Evolutionary conservation across 495 filamentous ascomycete species (phyloP).

Genomic region (Margaritispora aquatica): DNA sequence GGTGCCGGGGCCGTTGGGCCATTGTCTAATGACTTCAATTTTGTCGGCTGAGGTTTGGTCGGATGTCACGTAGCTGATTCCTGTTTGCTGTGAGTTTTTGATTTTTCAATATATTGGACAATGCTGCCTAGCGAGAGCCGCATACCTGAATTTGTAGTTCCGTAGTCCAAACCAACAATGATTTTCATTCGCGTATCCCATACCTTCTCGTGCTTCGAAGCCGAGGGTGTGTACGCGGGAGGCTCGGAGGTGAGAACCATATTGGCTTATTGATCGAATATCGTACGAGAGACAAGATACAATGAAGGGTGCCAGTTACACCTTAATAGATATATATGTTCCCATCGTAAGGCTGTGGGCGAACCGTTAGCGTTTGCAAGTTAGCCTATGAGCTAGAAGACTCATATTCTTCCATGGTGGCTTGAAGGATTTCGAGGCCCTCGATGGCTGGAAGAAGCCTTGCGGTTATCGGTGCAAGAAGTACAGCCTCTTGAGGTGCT

Average conservation of each 20-base stretch:
- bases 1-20: background rate
- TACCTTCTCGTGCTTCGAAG: background rate
- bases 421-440: background rate
- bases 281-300: background rate
- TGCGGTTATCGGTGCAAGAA: background rate
- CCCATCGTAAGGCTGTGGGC: background rate
- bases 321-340: background rate
- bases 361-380: background rate
- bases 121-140: background rate
- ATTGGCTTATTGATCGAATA: background rate
- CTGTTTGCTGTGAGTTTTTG: background rate
- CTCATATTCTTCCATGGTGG: background rate
- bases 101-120: background rate
- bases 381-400: background rate
- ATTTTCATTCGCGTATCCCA: background rate
- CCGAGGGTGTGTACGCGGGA: background rate
- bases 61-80: slow-evolving; percentile 1
- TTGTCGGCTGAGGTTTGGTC: background rate
- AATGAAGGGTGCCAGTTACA: background rate
- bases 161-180: slow-evolving; percentile 5
- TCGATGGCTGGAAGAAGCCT: background rate
- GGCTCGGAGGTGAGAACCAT: background rate
- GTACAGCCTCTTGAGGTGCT: background rate
- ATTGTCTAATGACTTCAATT: background rate
- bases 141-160: slow-evolving; percentile 4